These are phyloP conservation scores for Fusarium ramigenum DNA, from an alignment of 2,329 filamentous ascomycete species.

Conservation along the genomic window DNA sequence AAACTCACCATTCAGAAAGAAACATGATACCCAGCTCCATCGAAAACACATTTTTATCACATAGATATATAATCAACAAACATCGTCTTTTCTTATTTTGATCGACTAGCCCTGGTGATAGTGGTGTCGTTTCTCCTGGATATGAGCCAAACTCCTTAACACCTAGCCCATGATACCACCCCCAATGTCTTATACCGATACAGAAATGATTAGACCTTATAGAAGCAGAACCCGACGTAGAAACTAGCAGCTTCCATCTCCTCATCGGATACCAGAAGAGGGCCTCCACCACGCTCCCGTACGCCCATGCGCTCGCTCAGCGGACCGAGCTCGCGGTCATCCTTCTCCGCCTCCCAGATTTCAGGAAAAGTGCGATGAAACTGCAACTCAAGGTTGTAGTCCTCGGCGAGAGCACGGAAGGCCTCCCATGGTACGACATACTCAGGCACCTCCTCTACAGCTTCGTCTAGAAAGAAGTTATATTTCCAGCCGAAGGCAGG, in stretches of 20 bases:
- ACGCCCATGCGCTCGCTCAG: conserved; percentile 98
- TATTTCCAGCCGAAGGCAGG: conserved; percentile 99
- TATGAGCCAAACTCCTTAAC: conserved; percentile 3
- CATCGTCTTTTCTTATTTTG: conserved; percentile 23
- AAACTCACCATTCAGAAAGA: conserved; percentile 32
- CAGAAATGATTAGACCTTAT: conserved; percentile 73
- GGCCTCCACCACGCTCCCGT: conserved; percentile 73
- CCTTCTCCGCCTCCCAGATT: conserved; percentile 91
- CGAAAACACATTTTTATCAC: conserved; percentile 19
- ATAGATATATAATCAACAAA: conserved; percentile 30
- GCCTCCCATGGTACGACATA: conserved; percentile 99
- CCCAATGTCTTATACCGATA: background rate
- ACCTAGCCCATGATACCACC: conserved; percentile 4
- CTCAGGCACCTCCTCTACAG: conserved; percentile 94
- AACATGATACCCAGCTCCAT: conserved; percentile 48
- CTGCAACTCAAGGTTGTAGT: conserved; percentile 95
- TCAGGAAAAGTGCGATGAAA: conserved; percentile 92
- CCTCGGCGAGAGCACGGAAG: conserved; percentile 92
- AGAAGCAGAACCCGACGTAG: conserved; percentile 96
- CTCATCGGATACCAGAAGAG: conserved; percentile 77
- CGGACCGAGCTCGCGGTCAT: conserved; percentile 81
- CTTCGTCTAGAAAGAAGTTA: conserved; percentile 94
- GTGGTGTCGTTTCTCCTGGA: background rate
- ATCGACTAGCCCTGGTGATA: background rate
- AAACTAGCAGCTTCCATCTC: conserved; percentile 94